Evolutionary conservation across 2,329 filamentous ascomycete species (phyloP), one percentile per base, ranked within the genome.

Genomic region (Juglanconis oblonga): DNA sequence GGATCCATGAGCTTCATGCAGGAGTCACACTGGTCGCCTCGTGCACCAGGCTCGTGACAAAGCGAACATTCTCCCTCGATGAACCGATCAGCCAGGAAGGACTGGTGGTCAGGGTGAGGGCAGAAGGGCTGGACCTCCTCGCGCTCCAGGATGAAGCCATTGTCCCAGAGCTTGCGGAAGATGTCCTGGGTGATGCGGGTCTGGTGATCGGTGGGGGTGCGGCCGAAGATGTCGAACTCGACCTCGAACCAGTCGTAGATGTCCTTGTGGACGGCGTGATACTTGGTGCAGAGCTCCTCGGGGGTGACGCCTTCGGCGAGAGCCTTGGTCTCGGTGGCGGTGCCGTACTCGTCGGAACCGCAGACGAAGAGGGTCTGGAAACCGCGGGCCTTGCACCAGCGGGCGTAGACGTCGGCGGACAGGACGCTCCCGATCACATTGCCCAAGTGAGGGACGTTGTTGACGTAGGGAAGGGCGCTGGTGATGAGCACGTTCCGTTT

Each of bases 231-330:
- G 77, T 98, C 94, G 72, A 98, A 98, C 61, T 85, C 87, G 70
- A 98, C 94, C 71, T 92, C 87, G 78, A 99, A 99, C 92, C 94
- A 97, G 74, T 96, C 85, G 76, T 98, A 98, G 66, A 97, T 89
- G 52, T 90, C 91, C 69, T 92, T 87, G 77, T 97, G 94, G 61
- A 96, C 87, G 69, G 86, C 87, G 77, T 96, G 91, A 80, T 96
- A 97, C 79, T 97, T 96, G 76, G 90, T 86, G 79, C 94, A 97
- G 11, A 98, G 86, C 71, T 93, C 84, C 69, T 90, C 83, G 29
- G 94, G 92, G 11, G 88, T 92, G 64, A 92, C 81, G 13, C 89
- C 88, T 73, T 95, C 92, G 73, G 96, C 92, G 45, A 97, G 85
- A 4, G 94, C 94, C 79, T 96, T 97, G 32, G 94, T 97, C 77